Evolutionary conservation across 352 stramenopile genomes (phyloP), one percentile per base, ranked within the genome.

Genomic region (Globisporangium cystogenes): DNA sequence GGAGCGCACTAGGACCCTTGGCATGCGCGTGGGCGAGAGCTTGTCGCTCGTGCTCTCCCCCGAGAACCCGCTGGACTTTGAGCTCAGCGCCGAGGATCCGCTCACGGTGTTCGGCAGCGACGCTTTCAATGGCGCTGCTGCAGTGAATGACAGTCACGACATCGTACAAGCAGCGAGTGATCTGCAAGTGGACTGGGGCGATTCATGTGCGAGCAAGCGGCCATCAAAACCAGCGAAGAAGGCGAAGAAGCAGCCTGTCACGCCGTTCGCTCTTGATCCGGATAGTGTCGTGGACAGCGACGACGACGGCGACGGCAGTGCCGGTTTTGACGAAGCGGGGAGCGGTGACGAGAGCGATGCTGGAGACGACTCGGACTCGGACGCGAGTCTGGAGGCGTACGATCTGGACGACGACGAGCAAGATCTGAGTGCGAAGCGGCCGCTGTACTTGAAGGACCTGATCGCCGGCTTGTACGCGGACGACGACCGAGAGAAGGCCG

Each of bases 361-460:
- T 39, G 58, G 62, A 33, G 62, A 42, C 0, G 67, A 81, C 12
- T 76, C 76, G 6, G 76, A 87, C 41, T 91, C 81, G 14, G 77
- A 91, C 29, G 67, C 76, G 58, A 92, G 81, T 40, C 55, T 92
- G 33, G 70, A 78, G 31, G 68, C 81, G 8, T 92, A 78, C 40
- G 70, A 90, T 48, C 54, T 92, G 36, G 43, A 79, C 4, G 81
- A 92, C 42, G 63, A 88, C 41, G 77, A 92, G 57, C 57, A 82
- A 55, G 81, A 92, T 35, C 65, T 92, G 39, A 71, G 51, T 42
- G 57, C 78, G 2, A 70, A 64, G 31, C 70, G 71, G n/a, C 81
- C 76, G 1, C 21, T 88, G 33, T 92, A 92, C 64, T 62, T 92
- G 37, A 89, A 87, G 41, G 76, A 90, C 39, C 44, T 92, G 45